These are phyloP conservation scores for Buddleja alternifolia DNA, from an alignment of 257 asterid genomes.

Conservation along the genomic window DNA sequence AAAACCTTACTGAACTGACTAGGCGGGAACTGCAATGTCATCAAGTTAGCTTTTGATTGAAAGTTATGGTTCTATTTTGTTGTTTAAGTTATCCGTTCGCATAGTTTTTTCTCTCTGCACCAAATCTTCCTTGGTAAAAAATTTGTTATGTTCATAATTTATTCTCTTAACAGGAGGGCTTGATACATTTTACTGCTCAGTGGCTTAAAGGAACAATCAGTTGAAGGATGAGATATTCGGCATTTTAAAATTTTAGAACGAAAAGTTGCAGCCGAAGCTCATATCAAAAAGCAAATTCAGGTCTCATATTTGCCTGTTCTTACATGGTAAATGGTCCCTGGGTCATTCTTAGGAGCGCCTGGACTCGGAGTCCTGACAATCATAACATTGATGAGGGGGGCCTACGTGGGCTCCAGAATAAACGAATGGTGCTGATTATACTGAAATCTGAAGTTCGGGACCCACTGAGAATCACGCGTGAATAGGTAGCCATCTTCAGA, in stretches of 20 bases:
- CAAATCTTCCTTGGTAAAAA: not conserved
- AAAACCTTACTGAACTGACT: not conserved
- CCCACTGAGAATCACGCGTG: too few relatives aligned
- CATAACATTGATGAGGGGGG: too few relatives aligned
- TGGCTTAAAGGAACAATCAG: conserved; percentile 26
- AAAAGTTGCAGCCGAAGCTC: not conserved
- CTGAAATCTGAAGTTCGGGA: too few relatives aligned
- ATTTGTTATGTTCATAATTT: conserved; percentile 23
- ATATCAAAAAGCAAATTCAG: conserved; percentile 18
- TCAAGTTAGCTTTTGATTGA: not conserved
- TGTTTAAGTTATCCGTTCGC: not conserved
- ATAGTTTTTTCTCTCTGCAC: not conserved
- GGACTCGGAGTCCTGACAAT: too few relatives aligned
- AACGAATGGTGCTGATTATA: too few relatives aligned
- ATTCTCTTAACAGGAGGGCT: conserved; percentile 56
- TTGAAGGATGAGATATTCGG: conserved; percentile 20
- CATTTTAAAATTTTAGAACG: conserved; percentile 3
- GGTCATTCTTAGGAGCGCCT: too few relatives aligned
- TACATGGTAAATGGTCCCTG: conserved; percentile 14
- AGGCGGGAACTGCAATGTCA: not conserved
- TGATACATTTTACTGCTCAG: conserved; percentile 39
- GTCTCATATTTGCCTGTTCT: conserved; percentile 10
- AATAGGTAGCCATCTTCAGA: conserved; percentile 41
- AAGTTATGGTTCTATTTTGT: not conserved
- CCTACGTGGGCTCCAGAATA: too few relatives aligned